A percentile compares a stretch with the other conserved stretches of the same genome.
Evolutionary conservation across 768 basidiomycete genomes (phyloP).

Genomic region (Suillus americanus): DNA sequence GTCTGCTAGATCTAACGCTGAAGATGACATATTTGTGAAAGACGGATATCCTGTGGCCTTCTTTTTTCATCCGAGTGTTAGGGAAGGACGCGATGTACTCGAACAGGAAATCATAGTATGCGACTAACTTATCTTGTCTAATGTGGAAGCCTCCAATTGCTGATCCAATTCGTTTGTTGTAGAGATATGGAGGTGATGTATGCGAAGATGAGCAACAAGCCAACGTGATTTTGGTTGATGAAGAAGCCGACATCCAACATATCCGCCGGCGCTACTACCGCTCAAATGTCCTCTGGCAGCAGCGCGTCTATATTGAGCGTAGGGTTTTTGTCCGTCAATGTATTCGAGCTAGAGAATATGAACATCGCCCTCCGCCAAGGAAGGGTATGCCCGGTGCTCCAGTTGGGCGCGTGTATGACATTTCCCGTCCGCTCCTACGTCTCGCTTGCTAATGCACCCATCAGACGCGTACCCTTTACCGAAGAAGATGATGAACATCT

Average conservation of each 20-base stretch:
- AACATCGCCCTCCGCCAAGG: constrained; percentile 5
- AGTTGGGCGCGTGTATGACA: constrained; percentile 6
- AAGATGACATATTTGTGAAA: constrained; percentile 22
- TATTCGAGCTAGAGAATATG: constrained; percentile 15
- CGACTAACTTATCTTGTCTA: not conserved
- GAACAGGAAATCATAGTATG: constrained; percentile 21
- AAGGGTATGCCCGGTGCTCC: constrained; percentile 26
- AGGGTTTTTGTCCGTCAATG: constrained; percentile 27
- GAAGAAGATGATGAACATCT: constrained; percentile 42
- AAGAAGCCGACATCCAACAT: constrained; percentile 24
- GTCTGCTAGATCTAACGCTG: constrained; percentile 1
- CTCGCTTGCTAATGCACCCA: not conserved
- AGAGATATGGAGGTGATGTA: constrained; percentile 25
- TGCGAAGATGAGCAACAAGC: constrained; percentile 15
- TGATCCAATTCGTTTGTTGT: too few relatives aligned
- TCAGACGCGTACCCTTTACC: constrained; percentile 34
- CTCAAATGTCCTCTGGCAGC: constrained; percentile 17
- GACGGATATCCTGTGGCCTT: constrained; percentile 23
- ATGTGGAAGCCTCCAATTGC: not conserved
- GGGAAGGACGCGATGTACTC: constrained; percentile 19
- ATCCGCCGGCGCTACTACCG: constrained; percentile 27
- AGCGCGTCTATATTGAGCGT: constrained; percentile 21
- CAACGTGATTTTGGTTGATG: constrained; percentile 30
- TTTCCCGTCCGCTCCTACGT: not conserved
- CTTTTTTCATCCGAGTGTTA: constrained; percentile 28